A percentile compares a stretch with the other conserved stretches of the same genome.
Evolutionary conservation across 1,139 yeast genomes (phyloP).

Genomic region (Hemisphaericaspora subhashii): DNA sequence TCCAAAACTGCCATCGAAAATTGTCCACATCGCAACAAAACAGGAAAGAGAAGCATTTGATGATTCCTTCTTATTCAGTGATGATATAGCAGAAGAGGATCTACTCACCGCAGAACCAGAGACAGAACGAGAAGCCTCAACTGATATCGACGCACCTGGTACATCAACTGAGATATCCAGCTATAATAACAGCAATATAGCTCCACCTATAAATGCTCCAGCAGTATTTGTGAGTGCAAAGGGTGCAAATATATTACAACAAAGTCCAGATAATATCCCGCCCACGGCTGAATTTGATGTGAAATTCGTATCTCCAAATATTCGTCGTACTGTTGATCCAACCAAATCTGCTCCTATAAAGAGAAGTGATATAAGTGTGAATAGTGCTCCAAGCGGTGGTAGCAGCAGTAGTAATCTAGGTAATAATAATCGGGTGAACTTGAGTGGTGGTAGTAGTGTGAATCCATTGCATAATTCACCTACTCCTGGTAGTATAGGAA

Average conservation of each 20-base stretch:
- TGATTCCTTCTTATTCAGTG: conserved; percentile 68
- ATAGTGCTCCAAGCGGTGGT: conserved; percentile 25
- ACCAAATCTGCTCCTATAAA: conserved; percentile 59
- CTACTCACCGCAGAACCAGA: neutral
- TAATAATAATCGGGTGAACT: too few species aligned
- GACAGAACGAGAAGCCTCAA: neutral
- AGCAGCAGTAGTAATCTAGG: too few species aligned
- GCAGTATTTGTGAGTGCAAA: conserved; percentile 56
- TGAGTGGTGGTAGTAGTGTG: too few species aligned
- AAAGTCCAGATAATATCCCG: conserved; percentile 37
- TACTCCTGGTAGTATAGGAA: neutral
- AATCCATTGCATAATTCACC: conserved; percentile 7
- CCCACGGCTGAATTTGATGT: conserved; percentile 47
- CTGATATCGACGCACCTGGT: neutral
- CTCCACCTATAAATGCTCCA: conserved; percentile 16
- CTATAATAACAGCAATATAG: neutral
- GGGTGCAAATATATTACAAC: conserved; percentile 53
- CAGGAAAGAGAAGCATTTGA: conserved; percentile 41
- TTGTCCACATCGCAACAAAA: conserved; percentile 25
- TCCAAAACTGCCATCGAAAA: conserved; percentile 14
- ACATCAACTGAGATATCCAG: too few species aligned
- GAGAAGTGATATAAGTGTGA: conserved; percentile 33
- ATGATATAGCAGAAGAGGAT: conserved; percentile 42
- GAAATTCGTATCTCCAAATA: conserved; percentile 49
- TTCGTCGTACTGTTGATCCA: conserved; percentile 58